Evolutionary conservation across 495 filamentous ascomycete genomes (phyloP), one percentile per base, ranked within the genome.

Genomic region (Aspergillus hancockii): DNA sequence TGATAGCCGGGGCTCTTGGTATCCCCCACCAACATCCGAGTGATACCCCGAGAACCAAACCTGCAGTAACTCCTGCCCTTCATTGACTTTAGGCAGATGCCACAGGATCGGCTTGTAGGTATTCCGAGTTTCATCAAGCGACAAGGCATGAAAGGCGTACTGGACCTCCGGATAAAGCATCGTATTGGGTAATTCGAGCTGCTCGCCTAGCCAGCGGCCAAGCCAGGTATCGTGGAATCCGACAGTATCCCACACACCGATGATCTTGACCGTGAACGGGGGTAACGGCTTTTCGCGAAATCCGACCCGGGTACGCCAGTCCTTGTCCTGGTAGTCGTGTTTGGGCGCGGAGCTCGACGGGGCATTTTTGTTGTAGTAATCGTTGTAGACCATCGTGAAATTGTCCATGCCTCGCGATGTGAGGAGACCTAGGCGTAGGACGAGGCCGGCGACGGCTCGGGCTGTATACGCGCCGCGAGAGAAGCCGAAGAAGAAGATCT

Each of bases 201-300:
- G 58, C 47, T 67, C 66, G 21, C 65, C 69, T 49, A 65, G 32
- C 64, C 38, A 52, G 23, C 45, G 49, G 12, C 59, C 55, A 4
- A 69, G 60, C 38, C 56, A 73, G 65, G 62, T 71, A 60, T 63
- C 68, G 62, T 60, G 76, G 57, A 65, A 71, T 45, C 81, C 85
- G 8, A 88, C 85, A 0, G 85, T 88, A 62, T 88, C 85, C 71
- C 73, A 88, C 4, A 86, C 83, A 18, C 78, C 85, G 31, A 87
- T 74, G 4, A 79, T 72, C 57, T 81, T 75, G 58, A 88, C 75
- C 7, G 67, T 66, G 52, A 67, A 69, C 8, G 46, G 55, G 0
- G 65, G 63, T 7, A 68, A 21, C 1, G 46, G 49, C 5, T 51
- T 31, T 0, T 40, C 40, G 19, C 66, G 66, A 40, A 67, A 69